Conservation (phyloP, 2,329 filamentous ascomycete species). For the Monascus ruber region DNA sequence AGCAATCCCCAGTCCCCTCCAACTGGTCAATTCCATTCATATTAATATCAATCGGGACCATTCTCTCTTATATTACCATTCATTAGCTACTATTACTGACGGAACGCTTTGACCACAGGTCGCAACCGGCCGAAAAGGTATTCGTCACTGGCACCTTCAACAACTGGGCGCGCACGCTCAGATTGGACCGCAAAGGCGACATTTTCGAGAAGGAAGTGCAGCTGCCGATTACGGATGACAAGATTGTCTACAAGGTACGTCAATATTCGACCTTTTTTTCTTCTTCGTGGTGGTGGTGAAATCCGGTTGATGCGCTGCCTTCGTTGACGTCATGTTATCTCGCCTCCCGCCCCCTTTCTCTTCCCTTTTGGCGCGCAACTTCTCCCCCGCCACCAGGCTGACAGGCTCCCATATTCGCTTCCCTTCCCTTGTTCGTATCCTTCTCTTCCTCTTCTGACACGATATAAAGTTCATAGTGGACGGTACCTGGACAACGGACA, state of each 20-base stretch:
- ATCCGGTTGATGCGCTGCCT: not conserved
- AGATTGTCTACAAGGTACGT: conserved; percentile 89
- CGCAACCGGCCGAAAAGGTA: conserved; percentile 71
- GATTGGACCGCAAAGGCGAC: conserved; percentile 64
- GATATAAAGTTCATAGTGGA: conserved; percentile 76
- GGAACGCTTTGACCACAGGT: conserved; percentile 46
- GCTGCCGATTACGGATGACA: conserved; percentile 53
- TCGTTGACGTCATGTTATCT: not conserved
- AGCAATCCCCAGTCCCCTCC: no score
- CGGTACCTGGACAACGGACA: conserved; percentile 77
- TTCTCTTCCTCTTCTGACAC: no score
- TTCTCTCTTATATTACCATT: no score
- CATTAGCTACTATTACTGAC: conserved; percentile 14
- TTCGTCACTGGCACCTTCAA: conserved; percentile 95
- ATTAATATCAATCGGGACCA: no score
- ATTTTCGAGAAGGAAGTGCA: conserved; percentile 70
- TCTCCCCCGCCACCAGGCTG: no score
- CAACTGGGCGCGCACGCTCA: conserved; percentile 77
- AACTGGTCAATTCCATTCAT: no score
- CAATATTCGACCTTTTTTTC: conserved; percentile 2
- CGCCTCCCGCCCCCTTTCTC: not conserved
- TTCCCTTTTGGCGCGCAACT: not conserved
- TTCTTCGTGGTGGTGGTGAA: conserved; percentile 1
- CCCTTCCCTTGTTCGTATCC: no score
- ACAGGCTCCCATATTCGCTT: no score